Conservation (phyloP, 257 asterid species). For the Sherardia arvensis region DNA sequence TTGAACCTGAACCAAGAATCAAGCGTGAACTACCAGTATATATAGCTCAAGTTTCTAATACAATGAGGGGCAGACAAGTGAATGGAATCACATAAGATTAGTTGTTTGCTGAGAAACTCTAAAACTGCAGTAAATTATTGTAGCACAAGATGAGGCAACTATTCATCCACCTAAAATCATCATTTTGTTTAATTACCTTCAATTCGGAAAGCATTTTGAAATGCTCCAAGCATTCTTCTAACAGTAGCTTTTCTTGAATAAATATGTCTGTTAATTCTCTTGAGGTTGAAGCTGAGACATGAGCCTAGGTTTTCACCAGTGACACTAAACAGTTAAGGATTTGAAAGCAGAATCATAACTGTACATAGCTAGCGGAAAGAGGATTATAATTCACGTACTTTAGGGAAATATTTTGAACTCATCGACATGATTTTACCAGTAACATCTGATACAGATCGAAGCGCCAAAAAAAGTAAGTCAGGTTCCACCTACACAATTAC, state of each 20-base stretch:
- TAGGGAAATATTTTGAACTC: conserved; percentile 27
- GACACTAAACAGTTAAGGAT: neutral
- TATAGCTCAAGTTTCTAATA: no score
- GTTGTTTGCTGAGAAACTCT: no score
- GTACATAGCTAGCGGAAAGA: no score
- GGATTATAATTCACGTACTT: conserved; percentile 28
- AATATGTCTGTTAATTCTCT: conserved; percentile 53
- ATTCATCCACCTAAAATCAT: neutral
- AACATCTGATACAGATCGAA: conserved; percentile 51
- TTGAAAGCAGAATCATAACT: neutral
- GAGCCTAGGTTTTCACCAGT: conserved; percentile 24
- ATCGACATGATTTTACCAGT: conserved; percentile 36
- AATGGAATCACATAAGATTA: no score
- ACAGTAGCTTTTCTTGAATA: conserved; percentile 54
- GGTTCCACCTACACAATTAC: conserved; percentile 42
- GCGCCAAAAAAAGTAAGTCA: conserved; percentile 24
- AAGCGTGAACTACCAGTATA: neutral
- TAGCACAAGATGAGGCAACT: no score
- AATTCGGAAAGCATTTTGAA: conserved; percentile 40
- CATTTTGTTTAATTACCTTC: conserved; percentile 35
- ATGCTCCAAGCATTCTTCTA: conserved; percentile 76
- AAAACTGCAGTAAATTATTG: no score
- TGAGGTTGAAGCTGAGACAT: conserved; percentile 25
- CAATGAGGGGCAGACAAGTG: no score
- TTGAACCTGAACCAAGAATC: conserved; percentile 31